Evolutionary conservation across 2,329 filamentous ascomycete genomes (phyloP).

Genomic region (Fusarium gaditjirri): DNA sequence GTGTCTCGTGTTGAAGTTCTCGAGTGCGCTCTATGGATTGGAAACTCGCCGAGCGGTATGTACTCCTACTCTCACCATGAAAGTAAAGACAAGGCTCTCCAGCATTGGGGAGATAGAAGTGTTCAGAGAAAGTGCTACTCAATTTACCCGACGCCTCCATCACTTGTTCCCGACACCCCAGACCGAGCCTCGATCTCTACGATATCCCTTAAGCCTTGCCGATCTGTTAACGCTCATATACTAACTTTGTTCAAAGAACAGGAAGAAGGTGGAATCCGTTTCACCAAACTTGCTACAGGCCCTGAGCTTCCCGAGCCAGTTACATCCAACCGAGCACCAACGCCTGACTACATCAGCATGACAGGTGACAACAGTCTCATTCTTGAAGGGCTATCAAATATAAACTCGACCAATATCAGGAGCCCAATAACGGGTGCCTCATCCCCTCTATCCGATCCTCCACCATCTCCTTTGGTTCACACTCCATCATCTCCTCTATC

Average conservation of each 20-base stretch:
- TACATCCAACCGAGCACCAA: neutral
- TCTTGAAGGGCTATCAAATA: neutral
- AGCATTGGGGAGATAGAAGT: neutral
- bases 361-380: neutral
- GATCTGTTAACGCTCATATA: neutral
- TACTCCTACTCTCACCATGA: neutral
- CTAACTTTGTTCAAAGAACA: conserved; percentile 3
- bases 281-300: neutral
- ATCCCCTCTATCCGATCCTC: neutral
- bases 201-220: neutral
- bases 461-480: neutral
- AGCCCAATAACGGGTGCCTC: neutral
- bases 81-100: neutral
- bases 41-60: conserved; percentile 19
- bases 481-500: neutral
- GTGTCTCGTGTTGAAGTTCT: conserved; percentile 41
- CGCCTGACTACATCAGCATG: neutral
- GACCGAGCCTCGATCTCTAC: neutral
- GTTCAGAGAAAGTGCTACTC: neutral
- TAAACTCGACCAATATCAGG: neutral
- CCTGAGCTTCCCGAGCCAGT: neutral
- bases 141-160: neutral
- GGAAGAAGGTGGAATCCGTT: neutral
- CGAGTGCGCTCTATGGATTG: conserved; percentile 42
- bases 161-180: too few relatives aligned